Base-by-base conservation (phyloP, 164 flowering plant species). In the Vitis cinerea region DNA sequence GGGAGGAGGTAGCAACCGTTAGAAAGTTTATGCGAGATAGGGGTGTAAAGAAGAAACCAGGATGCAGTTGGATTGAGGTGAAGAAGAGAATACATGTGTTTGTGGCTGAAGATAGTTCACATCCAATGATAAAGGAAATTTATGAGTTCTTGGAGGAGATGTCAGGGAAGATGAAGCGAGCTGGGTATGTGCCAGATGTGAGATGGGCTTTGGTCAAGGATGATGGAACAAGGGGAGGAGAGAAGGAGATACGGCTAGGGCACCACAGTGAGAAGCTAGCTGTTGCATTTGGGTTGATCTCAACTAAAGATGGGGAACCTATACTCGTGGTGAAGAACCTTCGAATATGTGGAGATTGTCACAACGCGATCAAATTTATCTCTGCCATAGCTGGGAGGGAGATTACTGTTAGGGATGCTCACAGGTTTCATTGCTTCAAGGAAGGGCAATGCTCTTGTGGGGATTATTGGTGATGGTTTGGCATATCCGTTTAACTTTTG, bases 181-280 rank as follows among this genome's bases (percentile, higher is more conserved):
- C 78, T 8, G 96, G 96, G 23, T 90, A 90, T 75, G 86, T 84
- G 27, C 90, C 89, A 1, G 93, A 92, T 64, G 19, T 74, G 49
- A 88, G 79, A 59, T 88, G 90, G 90, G 84, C 88, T 61, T 66
- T 78, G 65, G 83, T 82, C 15, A 84, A 74, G 78, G 91, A 84
- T 72, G 87, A 82, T 59, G 88, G 81, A 54, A 63, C 65, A 11
- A 72, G 62, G 66, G 80, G 80, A 53, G 85, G 68, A 60, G 90
- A 87, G 69, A 85, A 73, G 73, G 89, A 87, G 77, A 68, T 72
- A 57, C 76, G 81, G 72, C 54, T 92, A 56, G 78, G 82, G 53
- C 85, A 85, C 77, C 96, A 89, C 67, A 92, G 96, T 70, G 96
- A 90, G 83, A 92, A 92, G 79, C 85, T 92, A 14, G 97, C 97